Conservation (phyloP, 1,139 yeast species). For the Nakaseomyces kungkrabaensis region DNA sequence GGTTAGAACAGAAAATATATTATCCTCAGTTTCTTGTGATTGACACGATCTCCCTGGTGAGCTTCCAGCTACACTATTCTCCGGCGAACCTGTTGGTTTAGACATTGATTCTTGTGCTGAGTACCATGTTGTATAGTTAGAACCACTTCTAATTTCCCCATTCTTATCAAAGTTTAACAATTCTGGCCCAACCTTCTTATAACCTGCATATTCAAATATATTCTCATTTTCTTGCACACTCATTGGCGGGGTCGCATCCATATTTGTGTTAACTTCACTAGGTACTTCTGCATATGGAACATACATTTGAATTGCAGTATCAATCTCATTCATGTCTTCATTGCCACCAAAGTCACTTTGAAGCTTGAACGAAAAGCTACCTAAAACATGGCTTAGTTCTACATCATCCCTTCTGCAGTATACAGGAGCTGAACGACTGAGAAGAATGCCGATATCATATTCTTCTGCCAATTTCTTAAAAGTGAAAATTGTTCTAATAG, state of each 20-base stretch:
- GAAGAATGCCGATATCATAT: conserved; percentile 16
- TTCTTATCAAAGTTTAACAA: conserved; percentile 26
- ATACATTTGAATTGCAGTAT: conserved; percentile 4
- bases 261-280: conserved; percentile 15
- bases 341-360: neutral
- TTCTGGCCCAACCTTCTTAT: conserved; percentile 22
- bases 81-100: neutral
- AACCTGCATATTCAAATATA: conserved; percentile 27
- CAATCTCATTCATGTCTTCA: conserved; percentile 4
- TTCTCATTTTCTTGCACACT: conserved; percentile 23
- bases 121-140: conserved; percentile 26
- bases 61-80: neutral
- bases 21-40: conserved; percentile 3
- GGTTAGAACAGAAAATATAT: neutral
- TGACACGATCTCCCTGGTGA: neutral
- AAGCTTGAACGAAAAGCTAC: conserved; percentile 20
- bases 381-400: conserved; percentile 10
- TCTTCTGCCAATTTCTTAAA: conserved; percentile 23
- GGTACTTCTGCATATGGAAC: conserved; percentile 16
- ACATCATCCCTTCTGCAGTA: conserved; percentile 13
- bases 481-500: conserved; percentile 23
- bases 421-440: conserved; percentile 12
- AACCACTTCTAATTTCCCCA: conserved; percentile 28
- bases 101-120: neutral
- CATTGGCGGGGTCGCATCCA: conserved; percentile 15